A percentile compares a stretch with the other conserved stretches of the same genome.
phyloP scores from a whole-genome alignment of 1,284 basidiomycete genomes.

The Ganoderma leucocontextum region DNA sequence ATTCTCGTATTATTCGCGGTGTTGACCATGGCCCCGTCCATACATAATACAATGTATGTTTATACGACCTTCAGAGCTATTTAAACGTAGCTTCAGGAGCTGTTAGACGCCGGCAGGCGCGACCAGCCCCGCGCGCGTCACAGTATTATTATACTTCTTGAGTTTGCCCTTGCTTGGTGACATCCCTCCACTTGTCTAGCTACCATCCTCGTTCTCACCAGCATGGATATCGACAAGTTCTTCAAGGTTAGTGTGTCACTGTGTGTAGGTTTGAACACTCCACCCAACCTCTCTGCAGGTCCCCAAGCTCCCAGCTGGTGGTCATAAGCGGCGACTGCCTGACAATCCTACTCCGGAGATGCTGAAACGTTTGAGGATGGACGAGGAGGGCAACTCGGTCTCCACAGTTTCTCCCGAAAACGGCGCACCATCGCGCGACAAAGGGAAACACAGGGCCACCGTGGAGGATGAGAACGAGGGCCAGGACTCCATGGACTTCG shows the following conservation, averaged over 20 bases:
- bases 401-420: conserved; percentile 4
- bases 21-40: neutral
- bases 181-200: neutral
- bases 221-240: conserved; percentile 83
- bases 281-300: conserved; percentile 51
- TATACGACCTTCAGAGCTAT: neutral
- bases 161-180: neutral
- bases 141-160: neutral
- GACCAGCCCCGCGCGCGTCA: neutral
- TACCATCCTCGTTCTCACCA: neutral
- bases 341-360: conserved; percentile 84
- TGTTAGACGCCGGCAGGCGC: neutral
- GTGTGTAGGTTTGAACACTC: conserved; percentile 3
- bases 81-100: no score
- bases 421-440: conserved; percentile 28
- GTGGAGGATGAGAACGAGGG: conserved; percentile 64
- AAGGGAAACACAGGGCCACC: conserved; percentile 53
- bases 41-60: conserved; percentile 1
- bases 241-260: conserved; percentile 68
- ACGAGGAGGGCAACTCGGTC: conserved; percentile 35
- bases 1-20: neutral
- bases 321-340: conserved; percentile 83
- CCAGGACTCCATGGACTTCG: conserved; percentile 64
- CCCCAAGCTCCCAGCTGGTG: conserved; percentile 70
- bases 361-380: conserved; percentile 79